phyloP scores from a whole-genome alignment of 192 early-diverging fungal genomes.

The Linnemannia exigua region DNA sequence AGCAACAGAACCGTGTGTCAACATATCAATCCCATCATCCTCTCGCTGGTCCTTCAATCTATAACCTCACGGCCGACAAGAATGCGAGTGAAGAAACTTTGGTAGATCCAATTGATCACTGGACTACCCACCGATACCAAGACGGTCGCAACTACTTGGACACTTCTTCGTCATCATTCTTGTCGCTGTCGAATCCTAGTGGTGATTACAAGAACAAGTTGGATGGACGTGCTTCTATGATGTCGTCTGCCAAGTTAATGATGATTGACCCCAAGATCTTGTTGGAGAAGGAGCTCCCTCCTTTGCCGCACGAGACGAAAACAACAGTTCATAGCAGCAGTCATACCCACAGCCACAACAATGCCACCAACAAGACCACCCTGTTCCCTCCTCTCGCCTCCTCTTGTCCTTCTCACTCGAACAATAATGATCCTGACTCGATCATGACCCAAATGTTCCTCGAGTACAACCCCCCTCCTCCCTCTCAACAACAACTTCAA shows the following conservation, averaged over 20 bases:
- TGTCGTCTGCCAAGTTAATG: neutral
- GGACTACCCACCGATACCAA: slow-evolving; percentile 18
- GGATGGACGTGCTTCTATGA: neutral
- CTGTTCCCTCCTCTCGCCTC: no score
- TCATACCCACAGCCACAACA: no score
- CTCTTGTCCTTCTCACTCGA: neutral
- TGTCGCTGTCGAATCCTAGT: neutral
- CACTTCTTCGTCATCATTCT: neutral
- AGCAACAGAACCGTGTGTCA: neutral
- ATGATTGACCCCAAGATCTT: slow-evolving; percentile 2
- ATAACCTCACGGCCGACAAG: neutral
- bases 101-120: slow-evolving; percentile 19
- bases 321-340: neutral
- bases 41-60: neutral
- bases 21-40: neutral
- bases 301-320: neutral
- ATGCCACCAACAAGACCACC: neutral
- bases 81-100: slow-evolving; percentile 26
- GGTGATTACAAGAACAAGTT: neutral
- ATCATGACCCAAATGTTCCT: slow-evolving; percentile 21
- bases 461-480: slow-evolving; percentile 12
- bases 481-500: neutral
- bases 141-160: neutral
- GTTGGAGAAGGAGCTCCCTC: slow-evolving; percentile 29
- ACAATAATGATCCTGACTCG: slow-evolving; percentile 4